A percentile compares a stretch with the other conserved stretches of the same genome.
Evolutionary conservation across 2,329 filamentous ascomycete genomes (phyloP).

Genomic region (Aspergillus terreus): DNA sequence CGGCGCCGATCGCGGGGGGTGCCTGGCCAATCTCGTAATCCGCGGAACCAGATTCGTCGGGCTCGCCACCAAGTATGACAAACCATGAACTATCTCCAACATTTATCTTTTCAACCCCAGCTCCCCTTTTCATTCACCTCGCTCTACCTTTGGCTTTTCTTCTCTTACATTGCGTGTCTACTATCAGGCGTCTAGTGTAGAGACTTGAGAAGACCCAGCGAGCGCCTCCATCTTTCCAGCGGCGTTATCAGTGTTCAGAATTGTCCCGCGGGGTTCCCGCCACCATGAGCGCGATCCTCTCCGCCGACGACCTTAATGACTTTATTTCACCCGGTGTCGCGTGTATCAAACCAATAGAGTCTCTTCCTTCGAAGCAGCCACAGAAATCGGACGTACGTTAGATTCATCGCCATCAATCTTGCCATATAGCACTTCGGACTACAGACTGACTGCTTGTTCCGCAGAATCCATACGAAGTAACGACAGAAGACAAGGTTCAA

Average conservation of each 20-base stretch:
- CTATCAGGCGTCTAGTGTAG: not conserved
- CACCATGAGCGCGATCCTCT: constrained; percentile 94
- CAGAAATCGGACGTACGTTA: constrained; percentile 43
- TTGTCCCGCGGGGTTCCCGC: constrained; percentile 12
- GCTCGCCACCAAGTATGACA: constrained; percentile 31
- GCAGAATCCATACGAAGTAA: constrained; percentile 73
- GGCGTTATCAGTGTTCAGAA: constrained; percentile 4
- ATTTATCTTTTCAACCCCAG: constrained; percentile 4
- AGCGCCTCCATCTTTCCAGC: not conserved
- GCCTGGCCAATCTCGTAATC: constrained; percentile 3
- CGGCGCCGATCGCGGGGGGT: constrained; percentile 19
- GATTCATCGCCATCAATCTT: not conserved
- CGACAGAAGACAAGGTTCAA: constrained; percentile 77
- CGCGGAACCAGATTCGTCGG: constrained; percentile 3
- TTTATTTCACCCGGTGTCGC: constrained; percentile 97
- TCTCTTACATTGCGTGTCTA: too few relatives aligned
- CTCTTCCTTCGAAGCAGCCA: constrained; percentile 64
- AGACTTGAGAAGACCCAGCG: not conserved
- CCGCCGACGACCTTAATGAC: constrained; percentile 94
- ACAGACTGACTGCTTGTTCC: constrained; percentile 17
- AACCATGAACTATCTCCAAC: constrained; percentile 18
- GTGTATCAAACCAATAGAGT: constrained; percentile 97
- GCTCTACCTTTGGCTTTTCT: constrained; percentile 1
- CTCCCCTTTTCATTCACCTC: not conserved
- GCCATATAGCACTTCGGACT: constrained; percentile 5